phyloP scores from a whole-genome alignment of 208 protist genomes.

The Trypanosoma avium region DNA sequence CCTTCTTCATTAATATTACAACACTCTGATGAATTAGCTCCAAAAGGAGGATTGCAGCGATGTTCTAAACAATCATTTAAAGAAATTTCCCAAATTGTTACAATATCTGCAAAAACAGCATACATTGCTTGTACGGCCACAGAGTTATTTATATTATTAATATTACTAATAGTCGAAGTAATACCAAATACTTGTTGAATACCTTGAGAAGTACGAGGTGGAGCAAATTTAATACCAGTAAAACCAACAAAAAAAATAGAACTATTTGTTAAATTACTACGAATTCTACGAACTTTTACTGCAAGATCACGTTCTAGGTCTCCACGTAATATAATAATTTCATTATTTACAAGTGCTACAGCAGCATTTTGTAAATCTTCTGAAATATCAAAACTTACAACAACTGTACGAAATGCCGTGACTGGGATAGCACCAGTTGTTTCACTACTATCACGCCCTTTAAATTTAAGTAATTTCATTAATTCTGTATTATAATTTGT shows the following conservation, averaged over 20 bases:
- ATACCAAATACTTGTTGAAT: slow-evolving; percentile 3
- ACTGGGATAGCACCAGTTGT: slow-evolving; percentile 20
- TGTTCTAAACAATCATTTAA: slow-evolving; percentile 48
- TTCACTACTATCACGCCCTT: slow-evolving; percentile 8
- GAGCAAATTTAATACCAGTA: slow-evolving; percentile 11
- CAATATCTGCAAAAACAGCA: slow-evolving; percentile 47
- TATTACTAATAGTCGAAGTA: slow-evolving; percentile 3
- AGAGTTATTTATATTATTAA: not conserved
- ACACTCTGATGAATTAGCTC: slow-evolving; percentile 26
- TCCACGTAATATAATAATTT: slow-evolving; percentile 67
- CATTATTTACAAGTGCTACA: slow-evolving; percentile 83
- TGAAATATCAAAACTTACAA: slow-evolving; percentile 82
- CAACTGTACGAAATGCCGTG: slow-evolving; percentile 37
- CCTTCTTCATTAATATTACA: slow-evolving; percentile 41
- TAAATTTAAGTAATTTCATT: slow-evolving; percentile 18
- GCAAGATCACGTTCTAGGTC: slow-evolving; percentile 44
- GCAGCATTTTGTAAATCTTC: slow-evolving; percentile 82
- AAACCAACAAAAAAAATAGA: slow-evolving; percentile 49
- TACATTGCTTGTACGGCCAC: slow-evolving; percentile 42
- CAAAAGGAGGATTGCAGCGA: slow-evolving; percentile 32
- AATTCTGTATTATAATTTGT: slow-evolving; percentile 29
- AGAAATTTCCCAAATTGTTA: slow-evolving; percentile 55
- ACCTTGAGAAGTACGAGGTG: slow-evolving; percentile 5
- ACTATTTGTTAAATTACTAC: slow-evolving; percentile 32
- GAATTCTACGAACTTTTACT: slow-evolving; percentile 32